A percentile compares a stretch with the other conserved stretches of the same genome.
Conservation (phyloP, 1,284 basidiomycete genomes). For the Ganoderma sinense region DNA sequence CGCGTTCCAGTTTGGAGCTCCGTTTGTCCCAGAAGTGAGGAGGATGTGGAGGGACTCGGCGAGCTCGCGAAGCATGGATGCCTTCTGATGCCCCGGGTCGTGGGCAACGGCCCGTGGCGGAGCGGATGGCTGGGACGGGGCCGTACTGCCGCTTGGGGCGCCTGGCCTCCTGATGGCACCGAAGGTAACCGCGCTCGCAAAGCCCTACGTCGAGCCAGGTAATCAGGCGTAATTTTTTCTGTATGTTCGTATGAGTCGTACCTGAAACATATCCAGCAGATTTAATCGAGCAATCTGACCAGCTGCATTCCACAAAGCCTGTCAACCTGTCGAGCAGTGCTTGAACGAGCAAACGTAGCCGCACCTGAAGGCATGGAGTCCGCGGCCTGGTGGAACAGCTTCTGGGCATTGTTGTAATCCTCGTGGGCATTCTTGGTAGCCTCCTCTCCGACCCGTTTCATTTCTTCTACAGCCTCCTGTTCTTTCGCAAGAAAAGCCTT, state of each 20-base stretch:
- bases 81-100: conserved; percentile 16
- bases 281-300: background rate
- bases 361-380: conserved; percentile 14
- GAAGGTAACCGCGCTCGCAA: background rate
- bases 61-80: conserved; percentile 8
- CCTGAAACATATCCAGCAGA: background rate
- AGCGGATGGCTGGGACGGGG: background rate
- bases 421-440: conserved; percentile 12
- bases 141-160: background rate
- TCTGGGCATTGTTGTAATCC: conserved; percentile 9
- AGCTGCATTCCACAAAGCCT: background rate
- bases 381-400: conserved; percentile 7
- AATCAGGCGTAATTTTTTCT: background rate
- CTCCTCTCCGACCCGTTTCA: conserved; percentile 12
- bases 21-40: background rate
- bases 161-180: background rate
- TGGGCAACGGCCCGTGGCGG: background rate
- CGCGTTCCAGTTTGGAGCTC: conserved; percentile 14
- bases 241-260: background rate
- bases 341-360: background rate
- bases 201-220: background rate
- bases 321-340: background rate
- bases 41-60: conserved; percentile 17
- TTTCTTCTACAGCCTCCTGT: conserved; percentile 14
- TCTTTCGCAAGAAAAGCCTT: conserved; percentile 8